Evolutionary conservation across 2,329 filamentous ascomycete species (phyloP), one percentile per base, ranked within the genome.

Genomic region (Aschersonia sp.): DNA sequence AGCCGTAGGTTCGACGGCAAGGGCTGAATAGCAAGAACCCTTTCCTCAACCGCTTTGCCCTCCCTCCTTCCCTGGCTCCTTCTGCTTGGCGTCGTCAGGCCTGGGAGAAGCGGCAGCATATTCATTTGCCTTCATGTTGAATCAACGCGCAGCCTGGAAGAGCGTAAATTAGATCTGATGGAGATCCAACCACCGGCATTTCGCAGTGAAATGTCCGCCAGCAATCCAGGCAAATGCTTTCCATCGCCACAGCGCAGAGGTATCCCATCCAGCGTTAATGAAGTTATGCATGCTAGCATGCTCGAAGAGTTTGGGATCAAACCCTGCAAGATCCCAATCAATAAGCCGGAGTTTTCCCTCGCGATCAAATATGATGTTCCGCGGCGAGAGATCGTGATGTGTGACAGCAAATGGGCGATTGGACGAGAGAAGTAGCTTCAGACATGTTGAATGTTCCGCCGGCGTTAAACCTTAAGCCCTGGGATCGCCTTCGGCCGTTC

Each of bases 241-340:
- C 52, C 51, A 54, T 48, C 52, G 46, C 48, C 40, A 48, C 5
- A 51, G 38, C 9, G 50, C 40, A 42, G 47, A 49, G 28, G 45
- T 51, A 29, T 20, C 49, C 52, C 47, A 51, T 3, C 42, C 47
- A 4, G 12, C 30, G 20, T 49, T 40, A 35, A 53, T 47, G 29
- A 55, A 52, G 31, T 53, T 53, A 41, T 52, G 30, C 47, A 55
- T 53, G 43, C 49, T 47, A 9, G 51, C 52, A 31, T 55, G 47
- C 48, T 51, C 49, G 28, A 53, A 53, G 41, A 45, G 51, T 35
- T 32, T 45, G 29, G 52, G 50, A 46, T 55, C 53, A 50, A 52
- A 55, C 3, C 50, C 53, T 4, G 51, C 50, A 31, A 3, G 44
- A 47, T 53, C 51, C 51, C 49, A 54, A 41, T 55, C 47, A 29